A percentile compares a stretch with the other conserved stretches of the same genome.
phyloP scores from a whole-genome alignment of 768 basidiomycete species.

The Leccinum uliginosum region DNA sequence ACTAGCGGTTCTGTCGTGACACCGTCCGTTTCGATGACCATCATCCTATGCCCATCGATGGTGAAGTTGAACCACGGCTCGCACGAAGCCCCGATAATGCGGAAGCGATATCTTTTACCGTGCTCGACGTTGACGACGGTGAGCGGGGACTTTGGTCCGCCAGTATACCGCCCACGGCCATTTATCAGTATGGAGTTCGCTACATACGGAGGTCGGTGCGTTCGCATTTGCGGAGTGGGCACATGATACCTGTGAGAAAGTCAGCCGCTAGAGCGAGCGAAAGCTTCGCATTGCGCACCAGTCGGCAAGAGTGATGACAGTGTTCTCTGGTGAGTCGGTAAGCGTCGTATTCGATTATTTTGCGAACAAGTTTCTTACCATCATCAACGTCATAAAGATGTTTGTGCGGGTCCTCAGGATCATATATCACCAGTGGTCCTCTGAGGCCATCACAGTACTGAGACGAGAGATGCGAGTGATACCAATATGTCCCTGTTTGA shows the following conservation, averaged over 20 bases:
- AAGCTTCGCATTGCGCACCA: background rate
- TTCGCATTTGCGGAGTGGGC: slow-evolving; percentile 12
- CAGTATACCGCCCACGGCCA: slow-evolving; percentile 32
- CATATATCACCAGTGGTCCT: slow-evolving; percentile 37
- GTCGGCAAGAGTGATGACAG: slow-evolving; percentile 41
- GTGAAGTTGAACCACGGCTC: slow-evolving; percentile 28
- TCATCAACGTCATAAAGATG: slow-evolving; percentile 42
- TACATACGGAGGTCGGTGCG: background rate
- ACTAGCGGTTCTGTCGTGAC: slow-evolving; percentile 34
- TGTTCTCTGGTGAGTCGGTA: slow-evolving; percentile 24
- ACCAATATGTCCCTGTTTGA: slow-evolving; percentile 31
- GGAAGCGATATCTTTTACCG: slow-evolving; percentile 38
- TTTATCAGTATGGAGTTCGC: slow-evolving; percentile 36
- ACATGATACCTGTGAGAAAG: slow-evolving; percentile 14
- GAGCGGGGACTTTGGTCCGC: slow-evolving; percentile 24
- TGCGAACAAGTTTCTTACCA: slow-evolving; percentile 22
- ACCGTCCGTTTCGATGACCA: slow-evolving; percentile 41
- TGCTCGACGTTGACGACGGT: slow-evolving; percentile 31
- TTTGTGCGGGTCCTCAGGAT: slow-evolving; percentile 37
- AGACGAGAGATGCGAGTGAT: slow-evolving; percentile 36
- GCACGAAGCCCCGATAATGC: slow-evolving; percentile 33
- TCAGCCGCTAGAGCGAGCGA: slow-evolving; percentile 27
- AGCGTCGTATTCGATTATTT: background rate
- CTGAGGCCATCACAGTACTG: slow-evolving; percentile 34
- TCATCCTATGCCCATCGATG: slow-evolving; percentile 25